Base-by-base conservation (phyloP, 768 basidiomycete genomes). In the Brasilioporus rufonigricans region DNA sequence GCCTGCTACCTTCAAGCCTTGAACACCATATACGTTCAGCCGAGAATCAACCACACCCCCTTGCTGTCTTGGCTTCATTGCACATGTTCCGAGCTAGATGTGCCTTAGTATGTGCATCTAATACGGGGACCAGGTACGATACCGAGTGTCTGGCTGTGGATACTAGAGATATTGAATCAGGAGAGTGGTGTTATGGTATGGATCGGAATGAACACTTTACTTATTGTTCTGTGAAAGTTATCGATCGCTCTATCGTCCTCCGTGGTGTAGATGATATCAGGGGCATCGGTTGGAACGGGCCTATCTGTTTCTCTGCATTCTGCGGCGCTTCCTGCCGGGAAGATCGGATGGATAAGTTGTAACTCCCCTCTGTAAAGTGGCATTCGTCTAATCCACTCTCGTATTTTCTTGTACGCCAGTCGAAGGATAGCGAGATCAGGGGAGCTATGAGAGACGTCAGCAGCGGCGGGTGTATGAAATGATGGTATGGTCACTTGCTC, bases 21-120 rank as follows among this genome's bases (percentile, higher is more conserved):
- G 57, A 1, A 81, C 74, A 0, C 83, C 84, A 56, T 87, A 86
- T 13, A 89, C 84, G 57, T 83, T 83, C 38, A 88, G 68, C n/a
- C 71, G 71, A 27, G 77, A 49, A 61, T 89, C 83, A 9, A 89
- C 82, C 4, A 87, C 86, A 14, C 85, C 86, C 5, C 77, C 79
- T 38, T 75, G 52, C 18, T 80, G 74, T 19, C 78, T 76, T 4
- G 83, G 76, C 63, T 84, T 85, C 85, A 87, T 87, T 1, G 83
- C 79, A 54, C 84, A 86, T 0, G 85, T 87, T 36, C 85, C 85
- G 14, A 84, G 73, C 83, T 85, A 43, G 24, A 35, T 1, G 44
- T 35, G 19, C 12, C 14, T 53, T 23, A 38, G 46, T 5, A 53
- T 4, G 29, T 27, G 45, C 14, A 46, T 7, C 3, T 3, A 23